Base-by-base conservation (phyloP, 2,329 filamentous ascomycete genomes). In the Ophiognomonia clavigignenti-juglandacearum region DNA sequence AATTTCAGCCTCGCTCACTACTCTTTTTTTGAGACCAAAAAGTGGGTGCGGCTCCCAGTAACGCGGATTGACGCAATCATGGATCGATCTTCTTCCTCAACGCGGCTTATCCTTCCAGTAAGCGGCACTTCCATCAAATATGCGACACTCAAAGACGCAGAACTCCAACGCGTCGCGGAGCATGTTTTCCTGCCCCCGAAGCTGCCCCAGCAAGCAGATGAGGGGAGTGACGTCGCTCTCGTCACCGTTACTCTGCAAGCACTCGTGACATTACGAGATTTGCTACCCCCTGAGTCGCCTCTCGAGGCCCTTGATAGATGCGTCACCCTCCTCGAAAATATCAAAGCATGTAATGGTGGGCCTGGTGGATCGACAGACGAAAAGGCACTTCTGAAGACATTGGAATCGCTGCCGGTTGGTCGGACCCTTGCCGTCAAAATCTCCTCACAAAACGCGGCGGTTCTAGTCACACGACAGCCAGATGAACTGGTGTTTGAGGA, bases 111-210 rank as follows among this genome's bases (percentile, higher is more conserved):
- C n/a, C n/a, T n/a, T n/a, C n/a, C n/a, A n/a, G n/a, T n/a, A n/a
- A n/a, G n/a, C n/a, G n/a, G n/a, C n/a, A n/a, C n/a, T n/a, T n/a
- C n/a, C n/a, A n/a, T n/a, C n/a, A n/a, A n/a, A n/a, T n/a, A n/a
- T n/a, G n/a, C n/a, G n/a, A n/a, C n/a, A n/a, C n/a, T n/a, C n/a
- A n/a, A n/a, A n/a, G n/a, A n/a, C n/a, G n/a, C n/a, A n/a, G n/a
- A n/a, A n/a, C n/a, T n/a, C n/a, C n/a, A n/a, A n/a, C 42, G 42
- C 20, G 18, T 44, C 31, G 61, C 73, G 31, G 55, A 74, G 31
- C 71, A 78, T 54, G 56, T 76, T 2, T 72, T 75, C 18, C 63
- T 29, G 13, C 26, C 26, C 8, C 26, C 26, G 8, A 63, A 71
- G 34, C 58, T 77, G 0, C 74, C 73, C 0, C 65, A 74, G 40